These are phyloP conservation scores for Saitozyma sp. DNA, from an alignment of 768 basidiomycete species.

Conservation along the genomic window DNA sequence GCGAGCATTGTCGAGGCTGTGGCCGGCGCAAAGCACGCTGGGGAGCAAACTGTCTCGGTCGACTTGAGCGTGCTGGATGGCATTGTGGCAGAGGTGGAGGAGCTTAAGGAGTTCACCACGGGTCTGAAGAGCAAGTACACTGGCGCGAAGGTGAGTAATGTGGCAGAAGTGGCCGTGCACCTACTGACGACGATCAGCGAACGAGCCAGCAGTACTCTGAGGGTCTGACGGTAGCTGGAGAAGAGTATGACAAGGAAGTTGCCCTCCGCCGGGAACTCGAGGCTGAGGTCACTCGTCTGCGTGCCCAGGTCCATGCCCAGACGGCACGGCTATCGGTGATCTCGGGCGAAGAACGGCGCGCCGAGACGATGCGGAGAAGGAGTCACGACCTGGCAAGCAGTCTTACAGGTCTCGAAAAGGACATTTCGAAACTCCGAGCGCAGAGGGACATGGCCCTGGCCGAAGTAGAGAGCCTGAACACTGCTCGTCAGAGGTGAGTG, in stretches of 20 bases:
- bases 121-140: slow-evolving; percentile 76
- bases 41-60: slow-evolving; percentile 58
- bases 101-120: slow-evolving; percentile 62
- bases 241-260: slow-evolving; percentile 90
- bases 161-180: slow-evolving; percentile 3
- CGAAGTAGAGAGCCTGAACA: slow-evolving; percentile 86
- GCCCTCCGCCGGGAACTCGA: slow-evolving; percentile 85
- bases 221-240: slow-evolving; percentile 86
- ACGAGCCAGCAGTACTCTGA: slow-evolving; percentile 89
- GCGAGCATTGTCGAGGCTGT: slow-evolving; percentile 32
- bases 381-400: slow-evolving; percentile 75
- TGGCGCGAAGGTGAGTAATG: slow-evolving; percentile 73
- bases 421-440: slow-evolving; percentile 80
- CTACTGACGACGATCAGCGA: slow-evolving; percentile 59
- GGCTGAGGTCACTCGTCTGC: slow-evolving; percentile 81
- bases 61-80: slow-evolving; percentile 73
- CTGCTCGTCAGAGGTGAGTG: slow-evolving; percentile 65
- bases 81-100: slow-evolving; percentile 67
- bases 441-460: slow-evolving; percentile 90
- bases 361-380: slow-evolving; percentile 73
- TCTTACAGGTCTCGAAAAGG: slow-evolving; percentile 74
- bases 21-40: slow-evolving; percentile 28
- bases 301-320: slow-evolving; percentile 84
- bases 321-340: slow-evolving; percentile 82
- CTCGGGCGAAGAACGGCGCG: slow-evolving; percentile 71